Percentiles rank a stretch among this genome's conserved stretches.
These are phyloP conservation scores for Russula vinacea DNA, from an alignment of 768 basidiomycete species.

Conservation along the genomic window DNA sequence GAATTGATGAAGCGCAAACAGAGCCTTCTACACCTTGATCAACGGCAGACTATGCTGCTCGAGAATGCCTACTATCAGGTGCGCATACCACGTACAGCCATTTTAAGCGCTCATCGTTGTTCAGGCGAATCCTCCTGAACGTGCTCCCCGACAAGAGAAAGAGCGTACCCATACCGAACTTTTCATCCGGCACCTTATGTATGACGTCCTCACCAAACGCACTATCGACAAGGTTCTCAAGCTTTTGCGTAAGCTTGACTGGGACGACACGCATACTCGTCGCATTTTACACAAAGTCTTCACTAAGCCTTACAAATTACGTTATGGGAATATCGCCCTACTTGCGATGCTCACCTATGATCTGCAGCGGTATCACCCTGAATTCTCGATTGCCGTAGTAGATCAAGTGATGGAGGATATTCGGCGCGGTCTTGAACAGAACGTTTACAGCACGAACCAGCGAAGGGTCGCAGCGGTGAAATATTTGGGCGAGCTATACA, in stretches of 20 bases:
- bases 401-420: slow-evolving; percentile 96
- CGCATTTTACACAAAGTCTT: slow-evolving; percentile 81
- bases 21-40: slow-evolving; percentile 88
- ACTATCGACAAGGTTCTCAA: slow-evolving; percentile 96
- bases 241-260: slow-evolving; percentile 88
- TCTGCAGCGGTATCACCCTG: slow-evolving; percentile 86
- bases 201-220: slow-evolving; percentile 87
- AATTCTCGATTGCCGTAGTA: slow-evolving; percentile 82
- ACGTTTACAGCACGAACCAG: slow-evolving; percentile 93
- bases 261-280: slow-evolving; percentile 71
- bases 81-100: slow-evolving; percentile 20
- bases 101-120: slow-evolving; percentile 18
- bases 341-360: slow-evolving; percentile 95
- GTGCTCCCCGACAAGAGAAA: slow-evolving; percentile 81
- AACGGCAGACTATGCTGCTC: slow-evolving; percentile 80
- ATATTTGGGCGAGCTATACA: slow-evolving; percentile 96
- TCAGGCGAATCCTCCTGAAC: slow-evolving; percentile 96
- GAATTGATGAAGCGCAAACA: slow-evolving; percentile 96
- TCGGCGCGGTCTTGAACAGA: slow-evolving; percentile 86
- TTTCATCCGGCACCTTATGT: slow-evolving; percentile 95
- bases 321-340: slow-evolving; percentile 82
- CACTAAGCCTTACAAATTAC: slow-evolving; percentile 98
- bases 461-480: slow-evolving; percentile 87
- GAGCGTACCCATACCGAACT: slow-evolving; percentile 81
- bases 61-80: slow-evolving; percentile 99